Conservation (phyloP, 176 grass and related monocot genomes). For the Paspalum vaginatum region DNA sequence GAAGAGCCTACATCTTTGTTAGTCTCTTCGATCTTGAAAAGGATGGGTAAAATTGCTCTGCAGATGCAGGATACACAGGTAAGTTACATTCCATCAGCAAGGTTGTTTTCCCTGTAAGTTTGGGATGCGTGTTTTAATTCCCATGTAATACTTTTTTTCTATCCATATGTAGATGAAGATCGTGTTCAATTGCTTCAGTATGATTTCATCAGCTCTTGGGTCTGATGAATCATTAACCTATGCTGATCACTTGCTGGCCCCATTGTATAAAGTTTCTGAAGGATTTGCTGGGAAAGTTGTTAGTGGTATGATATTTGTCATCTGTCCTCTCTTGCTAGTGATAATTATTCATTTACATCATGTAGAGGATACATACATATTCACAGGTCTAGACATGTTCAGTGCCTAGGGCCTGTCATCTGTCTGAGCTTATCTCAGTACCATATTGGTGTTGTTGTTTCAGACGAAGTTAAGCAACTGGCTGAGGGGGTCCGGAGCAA, state of each 20-base stretch:
- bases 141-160: slow-evolving; percentile 20
- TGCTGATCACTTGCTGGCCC: slow-evolving; percentile 59
- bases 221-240: slow-evolving; percentile 70
- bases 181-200: slow-evolving; percentile 78
- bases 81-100: slow-evolving; percentile 28
- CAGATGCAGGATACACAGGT: slow-evolving; percentile 84
- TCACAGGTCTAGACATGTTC: neutral
- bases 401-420: neutral
- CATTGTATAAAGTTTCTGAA: slow-evolving; percentile 96
- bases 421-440: neutral
- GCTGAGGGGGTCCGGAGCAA: slow-evolving; percentile 64
- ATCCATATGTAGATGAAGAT: slow-evolving; percentile 61
- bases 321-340: neutral
- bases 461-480: slow-evolving; percentile 87
- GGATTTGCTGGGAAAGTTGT: slow-evolving; percentile 93
- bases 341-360: slow-evolving; percentile 10
- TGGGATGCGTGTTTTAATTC: neutral
- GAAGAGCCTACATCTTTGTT: slow-evolving; percentile 69
- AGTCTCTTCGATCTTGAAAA: slow-evolving; percentile 75
- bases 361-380: slow-evolving; percentile 1
- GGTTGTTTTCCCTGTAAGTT: slow-evolving; percentile 20
- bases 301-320: slow-evolving; percentile 61
- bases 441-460: slow-evolving; percentile 33
- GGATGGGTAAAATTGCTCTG: slow-evolving; percentile 91
- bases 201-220: slow-evolving; percentile 66